Conservation (phyloP, 2,329 filamentous ascomycete species). For the Talaromyces sp. region DNA sequence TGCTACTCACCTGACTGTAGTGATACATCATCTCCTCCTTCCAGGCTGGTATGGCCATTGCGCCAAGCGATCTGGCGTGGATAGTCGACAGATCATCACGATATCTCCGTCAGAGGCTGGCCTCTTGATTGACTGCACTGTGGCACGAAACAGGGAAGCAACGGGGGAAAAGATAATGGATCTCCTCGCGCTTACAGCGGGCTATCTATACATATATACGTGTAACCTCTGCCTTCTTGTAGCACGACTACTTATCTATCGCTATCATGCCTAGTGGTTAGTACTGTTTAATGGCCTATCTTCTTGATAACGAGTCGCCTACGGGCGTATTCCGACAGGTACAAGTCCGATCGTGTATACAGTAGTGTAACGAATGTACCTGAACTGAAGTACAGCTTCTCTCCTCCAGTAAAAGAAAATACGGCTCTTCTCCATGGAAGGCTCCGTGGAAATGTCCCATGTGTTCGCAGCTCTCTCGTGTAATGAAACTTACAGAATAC, state of each 20-base stretch:
- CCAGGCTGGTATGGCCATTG: neutral
- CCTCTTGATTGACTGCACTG: neutral
- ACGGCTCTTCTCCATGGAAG: neutral
- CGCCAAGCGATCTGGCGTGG: neutral
- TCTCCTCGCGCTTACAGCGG: constrained; percentile 9
- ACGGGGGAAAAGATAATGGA: neutral
- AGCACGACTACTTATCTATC: neutral
- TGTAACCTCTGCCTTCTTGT: neutral
- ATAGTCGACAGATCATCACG: neutral
- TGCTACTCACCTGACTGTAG: neutral
- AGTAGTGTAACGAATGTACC: neutral
- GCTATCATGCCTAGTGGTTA: neutral
- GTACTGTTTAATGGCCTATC: neutral
- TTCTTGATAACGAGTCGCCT: neutral
- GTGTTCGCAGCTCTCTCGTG: neutral
- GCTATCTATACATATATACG: constrained; percentile 7
- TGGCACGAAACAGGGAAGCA: neutral
- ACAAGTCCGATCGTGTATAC: neutral
- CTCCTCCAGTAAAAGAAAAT: neutral
- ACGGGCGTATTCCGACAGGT: neutral
- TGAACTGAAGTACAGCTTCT: too few species aligned
- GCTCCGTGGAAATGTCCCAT: neutral
- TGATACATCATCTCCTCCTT: neutral
- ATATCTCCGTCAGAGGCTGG: neutral
- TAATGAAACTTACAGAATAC: neutral